Base-by-base conservation (phyloP, 768 basidiomycete species). In the Gymnopilus dilepis region DNA sequence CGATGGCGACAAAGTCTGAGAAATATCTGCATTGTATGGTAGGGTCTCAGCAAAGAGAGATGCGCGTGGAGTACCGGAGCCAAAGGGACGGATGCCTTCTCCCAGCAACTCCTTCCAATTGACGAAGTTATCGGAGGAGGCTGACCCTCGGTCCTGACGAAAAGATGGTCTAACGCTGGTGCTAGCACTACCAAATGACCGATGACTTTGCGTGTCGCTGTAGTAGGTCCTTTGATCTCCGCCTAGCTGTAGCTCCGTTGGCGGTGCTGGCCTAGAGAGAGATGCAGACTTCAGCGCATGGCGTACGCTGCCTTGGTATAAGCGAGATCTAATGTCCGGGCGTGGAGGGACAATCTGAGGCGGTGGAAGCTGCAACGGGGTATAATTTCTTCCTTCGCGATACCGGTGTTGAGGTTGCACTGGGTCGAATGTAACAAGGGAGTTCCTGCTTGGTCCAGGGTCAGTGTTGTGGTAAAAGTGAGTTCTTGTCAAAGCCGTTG, bases 301-400 rank as follows among this genome's bases (percentile, higher is more conserved):
- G 21, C 72, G 67, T 9, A 65, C 66, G 45, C 72, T 71, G 3
- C 72, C 72, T 21, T 70, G 72, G 43, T 73, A 73, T 9, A 73
- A 55, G 7, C 71, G 66, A 7, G 67, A 59, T 50, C 70, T 58
- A 40, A 70, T 72, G 4, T 73, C 68, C 11, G 62, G 26, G 19
- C 54, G 22, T 22, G 61, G 61, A 38, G 52, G 51, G 7, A 56
- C 61, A 6, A 50, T 19, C 42, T 55, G 58, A 8, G 62, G 58
- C 21, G 59, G 47, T 9, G 62, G 38, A 30, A 31, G 15, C 41
- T 60, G 59, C 15, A 61, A 40, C 6, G 63, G 58, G 21, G 63
- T 60, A 40, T 56, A 28, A 28, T 55, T 53, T 21, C 52, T 40
- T 19, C 48, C 59, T 42, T 61, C 61, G 17, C 57, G 34, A 22